Conservation (phyloP, 495 filamentous ascomycete species). For the Penicillium diatomitis region DNA sequence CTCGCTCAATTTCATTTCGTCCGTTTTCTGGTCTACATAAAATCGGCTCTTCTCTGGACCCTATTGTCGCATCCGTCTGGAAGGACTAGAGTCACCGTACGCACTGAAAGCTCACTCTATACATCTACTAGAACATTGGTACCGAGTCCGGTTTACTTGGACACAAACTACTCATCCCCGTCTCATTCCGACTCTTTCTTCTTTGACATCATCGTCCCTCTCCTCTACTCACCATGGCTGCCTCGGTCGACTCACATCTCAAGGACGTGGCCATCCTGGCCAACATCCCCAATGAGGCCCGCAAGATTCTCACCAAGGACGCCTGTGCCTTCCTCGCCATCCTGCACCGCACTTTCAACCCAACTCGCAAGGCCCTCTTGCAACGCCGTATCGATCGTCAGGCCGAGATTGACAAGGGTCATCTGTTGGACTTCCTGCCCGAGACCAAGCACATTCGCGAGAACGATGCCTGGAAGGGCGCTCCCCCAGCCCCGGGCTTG, state of each 20-base stretch:
- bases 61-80: too few species aligned
- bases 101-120: too few species aligned
- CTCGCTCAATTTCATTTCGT: too few species aligned
- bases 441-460: constrained; percentile 96
- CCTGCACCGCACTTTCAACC: constrained; percentile 90
- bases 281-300: constrained; percentile 62
- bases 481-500: constrained; percentile 84
- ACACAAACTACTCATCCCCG: too few species aligned
- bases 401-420: constrained; percentile 86
- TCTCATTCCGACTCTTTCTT: too few species aligned
- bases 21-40: too few species aligned
- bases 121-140: too few species aligned
- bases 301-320: constrained; percentile 85
- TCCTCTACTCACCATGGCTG: constrained; percentile 47
- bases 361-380: constrained; percentile 78
- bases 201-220: not conserved
- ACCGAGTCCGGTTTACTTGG: too few species aligned
- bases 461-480: constrained; percentile 88
- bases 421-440: constrained; percentile 89
- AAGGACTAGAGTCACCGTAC: too few species aligned
- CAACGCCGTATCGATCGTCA: constrained; percentile 81
- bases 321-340: constrained; percentile 90
- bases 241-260: constrained; percentile 62
- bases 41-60: too few species aligned
- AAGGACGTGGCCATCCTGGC: constrained; percentile 85